Conservation (phyloP, 2,329 filamentous ascomycete genomes). For the Sarocladium oryzae region DNA sequence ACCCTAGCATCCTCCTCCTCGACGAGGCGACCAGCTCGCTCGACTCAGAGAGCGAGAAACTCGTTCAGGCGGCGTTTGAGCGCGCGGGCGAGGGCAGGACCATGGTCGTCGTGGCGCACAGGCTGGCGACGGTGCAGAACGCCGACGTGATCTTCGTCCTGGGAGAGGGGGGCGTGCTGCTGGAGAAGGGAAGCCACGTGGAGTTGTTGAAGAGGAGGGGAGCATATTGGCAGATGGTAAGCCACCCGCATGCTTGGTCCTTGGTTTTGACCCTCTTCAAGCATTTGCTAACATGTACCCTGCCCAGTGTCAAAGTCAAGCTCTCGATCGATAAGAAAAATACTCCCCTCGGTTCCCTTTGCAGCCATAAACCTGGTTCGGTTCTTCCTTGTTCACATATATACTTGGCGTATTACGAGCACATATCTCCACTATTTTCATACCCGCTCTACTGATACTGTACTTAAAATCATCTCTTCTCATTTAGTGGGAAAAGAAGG, state of each 20-base stretch:
- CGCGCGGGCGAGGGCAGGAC: slow-evolving; percentile 52
- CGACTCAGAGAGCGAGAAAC: slow-evolving; percentile 55
- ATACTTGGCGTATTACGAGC: too few species aligned
- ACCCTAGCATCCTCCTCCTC: slow-evolving; percentile 60
- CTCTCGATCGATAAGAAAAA: slow-evolving; percentile 47
- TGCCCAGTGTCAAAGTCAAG: slow-evolving; percentile 51
- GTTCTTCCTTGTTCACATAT: too few species aligned
- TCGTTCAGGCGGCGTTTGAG: slow-evolving; percentile 64
- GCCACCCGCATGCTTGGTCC: slow-evolving; percentile 18
- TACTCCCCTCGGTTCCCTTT: too few species aligned
- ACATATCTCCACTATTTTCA: neutral
- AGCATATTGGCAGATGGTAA: slow-evolving; percentile 53
- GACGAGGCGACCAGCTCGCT: slow-evolving; percentile 69
- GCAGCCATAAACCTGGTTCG: too few species aligned
- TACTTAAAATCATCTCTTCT: too few species aligned
- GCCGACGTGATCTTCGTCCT: slow-evolving; percentile 77
- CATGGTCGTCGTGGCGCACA: slow-evolving; percentile 71
- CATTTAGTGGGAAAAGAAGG: too few species aligned
- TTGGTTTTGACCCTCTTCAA: neutral
- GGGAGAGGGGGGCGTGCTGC: slow-evolving; percentile 50
- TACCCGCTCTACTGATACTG: neutral
- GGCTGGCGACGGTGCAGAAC: slow-evolving; percentile 70
- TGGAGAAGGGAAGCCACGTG: slow-evolving; percentile 47
- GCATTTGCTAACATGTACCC: slow-evolving; percentile 17
- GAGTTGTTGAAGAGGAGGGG: slow-evolving; percentile 46